phyloP scores from a whole-genome alignment of 164 flowering plant species.

The Houttuynia cordata region DNA sequence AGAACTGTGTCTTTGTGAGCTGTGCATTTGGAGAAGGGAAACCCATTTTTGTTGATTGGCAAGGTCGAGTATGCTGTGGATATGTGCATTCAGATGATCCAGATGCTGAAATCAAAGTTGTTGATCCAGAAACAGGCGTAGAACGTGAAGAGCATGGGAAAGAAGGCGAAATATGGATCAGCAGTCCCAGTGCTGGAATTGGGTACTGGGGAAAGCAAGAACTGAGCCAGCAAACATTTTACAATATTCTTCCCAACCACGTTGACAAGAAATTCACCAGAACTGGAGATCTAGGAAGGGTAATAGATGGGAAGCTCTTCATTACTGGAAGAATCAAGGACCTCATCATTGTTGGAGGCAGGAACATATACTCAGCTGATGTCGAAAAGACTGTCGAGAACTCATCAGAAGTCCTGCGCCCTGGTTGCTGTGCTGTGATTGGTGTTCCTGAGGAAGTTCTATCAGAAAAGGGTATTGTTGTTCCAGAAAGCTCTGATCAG shows the following conservation, averaged over 20 bases:
- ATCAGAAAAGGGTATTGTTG: conserved; percentile 40
- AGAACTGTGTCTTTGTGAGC: conserved; percentile 70
- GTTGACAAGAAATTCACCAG: conserved; percentile 41
- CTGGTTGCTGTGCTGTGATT: conserved; percentile 79
- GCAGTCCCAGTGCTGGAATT: conserved; percentile 73
- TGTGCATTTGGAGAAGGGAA: conserved; percentile 65
- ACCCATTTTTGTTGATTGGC: conserved; percentile 67
- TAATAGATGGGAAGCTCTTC: conserved; percentile 48
- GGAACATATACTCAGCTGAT: conserved; percentile 68
- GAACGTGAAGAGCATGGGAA: conserved; percentile 45
- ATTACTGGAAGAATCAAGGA: conserved; percentile 87
- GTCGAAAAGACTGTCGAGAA: conserved; percentile 73
- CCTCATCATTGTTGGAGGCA: conserved; percentile 68
- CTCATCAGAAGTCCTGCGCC: conserved; percentile 50
- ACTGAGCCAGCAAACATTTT: conserved; percentile 41
- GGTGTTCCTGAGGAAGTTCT: conserved; percentile 60
- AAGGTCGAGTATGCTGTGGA: conserved; percentile 76
- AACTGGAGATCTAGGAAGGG: conserved; percentile 70
- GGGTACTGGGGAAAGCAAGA: conserved; percentile 76
- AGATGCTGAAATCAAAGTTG: conserved; percentile 55
- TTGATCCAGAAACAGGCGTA: conserved; percentile 50
- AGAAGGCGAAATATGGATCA: conserved; percentile 83
- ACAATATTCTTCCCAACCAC: conserved; percentile 27
- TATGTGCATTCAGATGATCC: conserved; percentile 29
- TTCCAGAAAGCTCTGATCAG: conserved; percentile 57